Percentiles rank a stretch among this genome's conserved stretches.
Conservation (phyloP, 108 stramenopile genomes). For the Cyclostephanos invisitatus region DNA sequence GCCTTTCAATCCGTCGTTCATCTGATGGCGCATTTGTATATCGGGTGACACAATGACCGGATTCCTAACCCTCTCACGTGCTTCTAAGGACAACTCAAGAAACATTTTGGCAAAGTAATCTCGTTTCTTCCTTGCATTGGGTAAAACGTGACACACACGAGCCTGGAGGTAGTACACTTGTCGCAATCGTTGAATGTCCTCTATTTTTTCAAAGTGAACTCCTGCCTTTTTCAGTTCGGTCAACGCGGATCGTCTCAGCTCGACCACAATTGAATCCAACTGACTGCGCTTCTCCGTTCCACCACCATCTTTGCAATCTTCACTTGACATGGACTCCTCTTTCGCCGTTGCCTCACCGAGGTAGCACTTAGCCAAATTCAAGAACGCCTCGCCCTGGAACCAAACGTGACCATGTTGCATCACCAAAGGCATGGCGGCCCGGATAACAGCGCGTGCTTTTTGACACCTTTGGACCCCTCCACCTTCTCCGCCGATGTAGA, state of each 20-base stretch:
- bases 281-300: conserved; percentile 5
- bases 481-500: conserved; percentile 46
- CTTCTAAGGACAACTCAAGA: conserved; percentile 9
- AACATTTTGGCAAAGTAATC: conserved; percentile 42
- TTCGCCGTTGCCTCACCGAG: conserved; percentile 49
- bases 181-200: conserved; percentile 55
- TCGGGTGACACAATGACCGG: neutral
- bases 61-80: neutral
- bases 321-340: conserved; percentile 6
- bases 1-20: conserved; percentile 6
- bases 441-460: conserved; percentile 65
- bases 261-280: neutral
- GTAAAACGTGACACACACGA: conserved; percentile 42
- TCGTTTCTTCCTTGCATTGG: conserved; percentile 15
- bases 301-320: neutral
- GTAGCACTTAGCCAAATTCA: conserved; percentile 74
- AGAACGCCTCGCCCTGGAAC: conserved; percentile 71
- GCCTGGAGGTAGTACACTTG: conserved; percentile 75
- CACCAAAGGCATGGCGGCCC: conserved; percentile 59
- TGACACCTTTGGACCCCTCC: conserved; percentile 16
- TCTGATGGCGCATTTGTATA: conserved; percentile 1
- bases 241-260: conserved; percentile 33
- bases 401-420: conserved; percentile 70
- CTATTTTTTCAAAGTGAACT: conserved; percentile 54
- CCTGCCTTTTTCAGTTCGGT: conserved; percentile 33